phyloP scores from a whole-genome alignment of 2,329 filamentous ascomycete species.

The Seiridium cupressi region DNA sequence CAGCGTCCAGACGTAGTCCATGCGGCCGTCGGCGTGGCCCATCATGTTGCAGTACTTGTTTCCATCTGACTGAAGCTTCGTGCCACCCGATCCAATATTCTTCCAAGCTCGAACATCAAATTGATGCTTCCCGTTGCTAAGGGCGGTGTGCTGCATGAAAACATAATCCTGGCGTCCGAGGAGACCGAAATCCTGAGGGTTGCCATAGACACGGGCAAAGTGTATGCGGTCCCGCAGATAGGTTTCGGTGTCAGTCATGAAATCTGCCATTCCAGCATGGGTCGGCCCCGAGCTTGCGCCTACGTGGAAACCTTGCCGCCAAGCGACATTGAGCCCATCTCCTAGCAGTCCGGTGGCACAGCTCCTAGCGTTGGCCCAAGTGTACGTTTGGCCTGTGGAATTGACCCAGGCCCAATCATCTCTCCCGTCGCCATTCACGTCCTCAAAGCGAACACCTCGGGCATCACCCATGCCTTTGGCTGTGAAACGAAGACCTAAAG shows the following conservation, averaged over 20 bases:
- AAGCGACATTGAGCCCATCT: constrained; percentile 19
- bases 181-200: constrained; percentile 2
- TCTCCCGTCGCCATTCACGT: constrained; percentile 21
- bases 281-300: constrained; percentile 12
- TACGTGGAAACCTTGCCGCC: constrained; percentile 17
- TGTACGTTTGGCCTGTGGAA: constrained; percentile 14
- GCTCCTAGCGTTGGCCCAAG: constrained; percentile 22
- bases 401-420: constrained; percentile 23
- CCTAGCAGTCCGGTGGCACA: constrained; percentile 12
- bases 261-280: constrained; percentile 9
- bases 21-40: constrained; percentile 20
- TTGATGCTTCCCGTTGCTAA: constrained; percentile 4
- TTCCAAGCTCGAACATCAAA: constrained; percentile 16
- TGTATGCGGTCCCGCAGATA: constrained; percentile 15
- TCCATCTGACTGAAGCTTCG: constrained; percentile 23
- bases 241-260: neutral
- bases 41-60: constrained; percentile 27
- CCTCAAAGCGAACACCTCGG: constrained; percentile 17
- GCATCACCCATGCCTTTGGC: constrained; percentile 18
- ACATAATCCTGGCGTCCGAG: constrained; percentile 16
- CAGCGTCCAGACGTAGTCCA: constrained; percentile 22
- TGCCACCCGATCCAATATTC: constrained; percentile 20
- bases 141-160: constrained; percentile 13
- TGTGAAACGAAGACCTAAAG: constrained; percentile 20
- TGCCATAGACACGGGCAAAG: constrained; percentile 23